Evolutionary conservation across 371 early-diverging fungal genomes (phyloP).

Genomic region (Encephalitozoon intestinalis): DNA sequence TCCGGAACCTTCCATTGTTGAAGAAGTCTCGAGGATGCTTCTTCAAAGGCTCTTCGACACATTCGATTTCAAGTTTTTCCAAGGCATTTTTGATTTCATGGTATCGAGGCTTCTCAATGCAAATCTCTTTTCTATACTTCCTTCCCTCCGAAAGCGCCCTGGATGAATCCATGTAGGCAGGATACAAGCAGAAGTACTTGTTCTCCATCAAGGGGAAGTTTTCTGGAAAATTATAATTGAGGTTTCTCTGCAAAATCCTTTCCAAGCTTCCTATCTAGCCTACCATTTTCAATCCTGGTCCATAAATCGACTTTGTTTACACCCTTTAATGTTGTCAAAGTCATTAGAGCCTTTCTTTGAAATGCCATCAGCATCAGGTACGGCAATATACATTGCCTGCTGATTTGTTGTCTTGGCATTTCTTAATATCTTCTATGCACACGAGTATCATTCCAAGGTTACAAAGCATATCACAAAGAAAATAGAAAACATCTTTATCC

Average conservation of each 20-base stretch:
- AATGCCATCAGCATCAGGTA: not conserved
- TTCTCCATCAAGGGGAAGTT: slow-evolving; percentile 5
- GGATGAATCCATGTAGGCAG: slow-evolving; percentile 35
- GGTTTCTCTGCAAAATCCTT: no score
- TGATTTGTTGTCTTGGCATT: not conserved
- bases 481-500: not conserved
- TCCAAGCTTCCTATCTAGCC: no score
- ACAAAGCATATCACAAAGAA: not conserved
- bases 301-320: slow-evolving; percentile 9
- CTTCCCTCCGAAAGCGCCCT: slow-evolving; percentile 32
- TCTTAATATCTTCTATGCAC: not conserved
- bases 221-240: not conserved
- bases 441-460: not conserved
- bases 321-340: not conserved
- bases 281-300: not conserved
- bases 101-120: slow-evolving; percentile 13
- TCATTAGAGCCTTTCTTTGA: not conserved
- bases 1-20: slow-evolving; percentile 35
- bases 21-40: slow-evolving; percentile 42
- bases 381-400: not conserved
- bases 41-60: slow-evolving; percentile 21
- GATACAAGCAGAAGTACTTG: slow-evolving; percentile 44
- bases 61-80: slow-evolving; percentile 29
- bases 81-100: slow-evolving; percentile 41
- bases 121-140: slow-evolving; percentile 32